phyloP scores from a whole-genome alignment of 495 filamentous ascomycete species.

The Penicillium paxilli region DNA sequence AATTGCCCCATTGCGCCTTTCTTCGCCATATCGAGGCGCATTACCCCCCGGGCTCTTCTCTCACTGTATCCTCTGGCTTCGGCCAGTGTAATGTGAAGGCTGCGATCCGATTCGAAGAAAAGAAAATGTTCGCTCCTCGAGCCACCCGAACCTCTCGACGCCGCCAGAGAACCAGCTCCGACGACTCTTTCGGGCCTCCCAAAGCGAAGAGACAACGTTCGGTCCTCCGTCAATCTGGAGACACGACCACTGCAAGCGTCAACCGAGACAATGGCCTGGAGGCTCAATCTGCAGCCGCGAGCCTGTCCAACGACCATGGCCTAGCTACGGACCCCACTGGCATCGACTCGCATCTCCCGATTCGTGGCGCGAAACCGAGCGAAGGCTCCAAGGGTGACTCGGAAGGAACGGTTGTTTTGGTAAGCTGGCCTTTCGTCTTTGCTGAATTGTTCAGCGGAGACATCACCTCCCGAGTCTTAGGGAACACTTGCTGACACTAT shows the following conservation, averaged over 20 bases:
- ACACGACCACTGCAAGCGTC: slow-evolving; percentile 19
- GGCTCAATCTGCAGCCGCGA: slow-evolving; percentile 10
- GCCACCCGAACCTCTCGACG: slow-evolving; percentile 61
- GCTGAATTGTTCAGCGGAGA: not conserved
- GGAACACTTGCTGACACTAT: not conserved
- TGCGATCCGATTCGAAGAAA: not conserved
- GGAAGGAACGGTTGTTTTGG: slow-evolving; percentile 64
- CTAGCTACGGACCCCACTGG: slow-evolving; percentile 7
- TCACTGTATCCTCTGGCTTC: slow-evolving; percentile 3
- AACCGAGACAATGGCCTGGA: slow-evolving; percentile 24
- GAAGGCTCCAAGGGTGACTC: slow-evolving; percentile 47
- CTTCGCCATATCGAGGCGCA: not conserved
- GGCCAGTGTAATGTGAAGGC: slow-evolving; percentile 5
- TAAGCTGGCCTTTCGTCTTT: slow-evolving; percentile 39
- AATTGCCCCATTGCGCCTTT: not conserved
- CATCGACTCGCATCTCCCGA: slow-evolving; percentile 52
- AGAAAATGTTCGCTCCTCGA: slow-evolving; percentile 64
- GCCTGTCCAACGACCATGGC: slow-evolving; percentile 8
- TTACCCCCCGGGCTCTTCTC: not conserved
- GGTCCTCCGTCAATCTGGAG: slow-evolving; percentile 55
- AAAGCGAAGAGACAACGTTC: slow-evolving; percentile 74
- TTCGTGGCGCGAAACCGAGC: slow-evolving; percentile 57
- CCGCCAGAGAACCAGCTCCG: slow-evolving; percentile 64
- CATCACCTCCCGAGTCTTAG: not conserved
- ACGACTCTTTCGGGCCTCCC: slow-evolving; percentile 63